A percentile compares a stretch with the other conserved stretches of the same genome.
phyloP scores from a whole-genome alignment of 352 stramenopile genomes.

The Phytophthora chlamydospora region DNA sequence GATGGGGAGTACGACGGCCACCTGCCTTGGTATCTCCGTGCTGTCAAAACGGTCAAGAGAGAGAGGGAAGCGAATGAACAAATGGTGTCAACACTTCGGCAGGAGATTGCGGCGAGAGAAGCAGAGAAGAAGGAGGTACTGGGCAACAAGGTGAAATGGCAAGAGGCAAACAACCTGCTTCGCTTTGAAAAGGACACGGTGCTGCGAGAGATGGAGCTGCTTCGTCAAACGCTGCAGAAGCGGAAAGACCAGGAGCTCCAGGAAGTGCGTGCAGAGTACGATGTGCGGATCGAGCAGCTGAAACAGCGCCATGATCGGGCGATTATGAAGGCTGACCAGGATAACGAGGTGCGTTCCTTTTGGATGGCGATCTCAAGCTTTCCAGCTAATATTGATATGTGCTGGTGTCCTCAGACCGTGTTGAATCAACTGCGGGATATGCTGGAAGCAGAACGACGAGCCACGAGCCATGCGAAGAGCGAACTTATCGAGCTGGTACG shows the following conservation, averaged over 20 bases:
- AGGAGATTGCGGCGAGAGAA: conserved; percentile 33
- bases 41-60: conserved; percentile 40
- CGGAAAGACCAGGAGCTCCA: conserved; percentile 61
- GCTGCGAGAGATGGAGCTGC: conserved; percentile 61
- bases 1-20: conserved; percentile 44
- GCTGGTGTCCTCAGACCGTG: conserved; percentile 26
- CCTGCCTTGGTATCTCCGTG: conserved; percentile 67
- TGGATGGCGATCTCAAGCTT: not conserved
- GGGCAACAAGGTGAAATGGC: conserved; percentile 41
- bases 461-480: conserved; percentile 43
- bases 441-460: conserved; percentile 46
- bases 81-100: conserved; percentile 21
- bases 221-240: conserved; percentile 56
- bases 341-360: conserved; percentile 47
- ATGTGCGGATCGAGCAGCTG: conserved; percentile 60
- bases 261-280: conserved; percentile 53
- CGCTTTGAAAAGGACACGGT: conserved; percentile 76
- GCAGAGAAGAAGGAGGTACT: conserved; percentile 35
- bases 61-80: conserved; percentile 39
- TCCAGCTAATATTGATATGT: conserved; percentile 1
- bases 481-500: conserved; percentile 47
- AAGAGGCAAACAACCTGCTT: conserved; percentile 61
- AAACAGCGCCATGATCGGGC: conserved; percentile 56
- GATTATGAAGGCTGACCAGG: conserved; percentile 58
- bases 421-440: conserved; percentile 45